Base-by-base conservation (phyloP, 2,329 filamentous ascomycete species). In the Alternaria consortialis region DNA sequence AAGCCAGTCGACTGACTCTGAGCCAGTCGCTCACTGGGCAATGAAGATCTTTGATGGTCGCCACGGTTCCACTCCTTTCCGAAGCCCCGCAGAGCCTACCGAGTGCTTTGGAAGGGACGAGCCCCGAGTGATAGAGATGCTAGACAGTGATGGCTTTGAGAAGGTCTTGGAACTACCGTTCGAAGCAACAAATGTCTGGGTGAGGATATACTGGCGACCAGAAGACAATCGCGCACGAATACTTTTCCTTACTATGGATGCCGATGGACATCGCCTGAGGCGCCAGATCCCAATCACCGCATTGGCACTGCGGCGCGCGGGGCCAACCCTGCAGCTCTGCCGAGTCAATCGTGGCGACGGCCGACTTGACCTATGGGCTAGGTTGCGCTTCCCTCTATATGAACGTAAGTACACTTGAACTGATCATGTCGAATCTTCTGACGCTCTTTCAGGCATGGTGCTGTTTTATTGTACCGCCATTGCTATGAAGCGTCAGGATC, bases 401-500 rank as follows among this genome's bases (percentile, higher is more conserved):
- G 86, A 88, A 73, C 79, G 85, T 85, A 77, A 53, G 76, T 67
- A 31, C 40, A 20, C 11, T n/a, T 23, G 23, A 8, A 32, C 7
- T 23, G 29, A 13, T 23, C 5, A 9, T 27, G 23, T n/a, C 34
- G n/a, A 44, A 17, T 1, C 5, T 23, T 17, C 27, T 43, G 37
- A 56, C 36, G 11, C 36, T 46, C 63, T 68, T 34, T 71, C 29
- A 86, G 84, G 80, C 48, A 84, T 88, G 82, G 84, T 86, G 3
- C 70, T 86, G 1, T 87, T 88, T 73, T 86, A 85, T 70, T 84
- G 81, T 62, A 84, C 84, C 0, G 83, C 87, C 56, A 73, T 87
- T 9, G 85, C 86, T 0, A 82, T 88, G 75, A 87, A 87, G 62
- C 81, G 82, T 8, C 86, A 88, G 67, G 86, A 88, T 68, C 73